phyloP scores from a whole-genome alignment of 2,329 filamentous ascomycete species.

The Aspergillus glaucus region DNA sequence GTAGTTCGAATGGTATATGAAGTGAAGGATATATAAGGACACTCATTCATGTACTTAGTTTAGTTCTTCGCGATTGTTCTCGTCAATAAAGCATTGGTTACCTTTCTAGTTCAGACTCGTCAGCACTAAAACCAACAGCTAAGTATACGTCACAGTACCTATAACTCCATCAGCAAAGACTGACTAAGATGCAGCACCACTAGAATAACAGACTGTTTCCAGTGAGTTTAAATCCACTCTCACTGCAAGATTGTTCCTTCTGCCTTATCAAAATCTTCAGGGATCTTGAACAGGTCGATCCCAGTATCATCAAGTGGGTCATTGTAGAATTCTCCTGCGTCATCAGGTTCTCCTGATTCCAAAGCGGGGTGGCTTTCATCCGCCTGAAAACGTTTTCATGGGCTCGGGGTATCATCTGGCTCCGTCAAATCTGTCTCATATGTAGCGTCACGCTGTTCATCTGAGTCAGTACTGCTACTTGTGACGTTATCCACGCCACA shows the following conservation, averaged over 20 bases:
- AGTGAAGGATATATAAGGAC: too few species aligned
- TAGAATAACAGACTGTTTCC: conserved; percentile 5
- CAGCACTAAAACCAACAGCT: too few species aligned
- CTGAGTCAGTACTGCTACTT: not conserved
- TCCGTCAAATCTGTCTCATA: not conserved
- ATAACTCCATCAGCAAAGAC: not conserved
- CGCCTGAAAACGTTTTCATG: not conserved
- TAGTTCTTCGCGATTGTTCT: too few species aligned
- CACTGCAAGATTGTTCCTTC: conserved; percentile 3
- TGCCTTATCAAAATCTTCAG: conserved; percentile 9
- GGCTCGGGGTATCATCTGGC: not conserved
- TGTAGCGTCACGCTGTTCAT: not conserved
- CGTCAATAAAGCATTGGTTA: too few species aligned
- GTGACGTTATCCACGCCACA: not conserved
- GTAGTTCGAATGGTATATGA: too few species aligned
- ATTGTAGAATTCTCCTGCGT: conserved; percentile 2
- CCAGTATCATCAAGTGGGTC: conserved; percentile 8
- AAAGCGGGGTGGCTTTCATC: not conserved
- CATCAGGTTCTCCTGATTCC: not conserved
- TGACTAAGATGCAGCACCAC: not conserved
- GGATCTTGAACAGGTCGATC: conserved; percentile 8
- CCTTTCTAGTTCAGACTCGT: too few species aligned
- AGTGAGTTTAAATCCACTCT: conserved; percentile 7
- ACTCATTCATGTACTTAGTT: too few species aligned
- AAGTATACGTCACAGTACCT: conserved; percentile 7